Evolutionary conservation across 2,329 filamentous ascomycete genomes (phyloP), one percentile per base, ranked within the genome.

Genomic region (Neonectria coccinea): DNA sequence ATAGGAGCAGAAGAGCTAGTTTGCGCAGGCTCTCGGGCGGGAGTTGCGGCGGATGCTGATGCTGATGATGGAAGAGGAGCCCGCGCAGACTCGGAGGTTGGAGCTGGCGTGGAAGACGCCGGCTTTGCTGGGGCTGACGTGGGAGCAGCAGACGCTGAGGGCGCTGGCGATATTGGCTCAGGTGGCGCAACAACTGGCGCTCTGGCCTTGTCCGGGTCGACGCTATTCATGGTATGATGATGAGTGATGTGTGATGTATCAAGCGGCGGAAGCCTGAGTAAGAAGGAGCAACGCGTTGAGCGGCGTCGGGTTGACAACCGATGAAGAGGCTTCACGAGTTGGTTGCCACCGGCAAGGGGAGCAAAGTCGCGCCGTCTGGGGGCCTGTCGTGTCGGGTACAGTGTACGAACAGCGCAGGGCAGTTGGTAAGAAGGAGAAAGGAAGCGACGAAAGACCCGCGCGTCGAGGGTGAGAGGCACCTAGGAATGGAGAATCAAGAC

Each of bases 111-210:
- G 58, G 71, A 68, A 59, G 71, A 70, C 57, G 66, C 65, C 51
- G 62, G 61, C 62, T 62, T 66, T 10, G 66, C 61, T 59, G 67
- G 60, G 57, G 66, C 60, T 56, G 66, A 61, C 59, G 70, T 66
- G 48, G 67, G 63, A 65, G 56, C 62, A 61, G 66, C 62, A 36
- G 69, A 59, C 47, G 68, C 66, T 65, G 72, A 73, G 45, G 70
- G 69, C 39, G 69, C 71, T 59, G 71, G 71, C 56, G 71, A 73
- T 67, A 73, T 73, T 67, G 71, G 71, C 62, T 71, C 69, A 66
- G 68, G 62, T 67, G 72, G 69, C 66, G 70, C 70, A 72, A 67
- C 67, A 72, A 67, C 67, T 39, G 67, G 54, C 60, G 65, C 69
- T 66, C 67, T 73, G 64, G 69, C 68, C 67, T 72, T 70, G 63